Percentiles rank a stretch among this genome's conserved stretches.
Conservation (phyloP, 257 asterid genomes). For the Osmanthus fragrans region DNA sequence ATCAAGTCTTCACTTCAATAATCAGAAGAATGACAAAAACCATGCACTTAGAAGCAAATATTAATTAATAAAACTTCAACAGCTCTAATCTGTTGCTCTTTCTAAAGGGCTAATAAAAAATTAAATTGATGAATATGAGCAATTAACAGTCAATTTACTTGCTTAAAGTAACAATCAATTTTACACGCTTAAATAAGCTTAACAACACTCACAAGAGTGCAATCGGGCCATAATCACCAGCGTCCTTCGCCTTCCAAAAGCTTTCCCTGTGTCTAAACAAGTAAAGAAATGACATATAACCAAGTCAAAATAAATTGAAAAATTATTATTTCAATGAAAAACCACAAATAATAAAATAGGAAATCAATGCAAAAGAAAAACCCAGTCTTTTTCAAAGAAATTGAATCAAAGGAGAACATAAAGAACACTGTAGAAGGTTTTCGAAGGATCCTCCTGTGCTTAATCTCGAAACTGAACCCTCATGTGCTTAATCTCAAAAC, state of each 20-base stretch:
- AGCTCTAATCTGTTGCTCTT: background rate
- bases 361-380: slow-evolving; percentile 12
- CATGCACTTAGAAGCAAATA: background rate
- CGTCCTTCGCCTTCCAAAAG: slow-evolving; percentile 75
- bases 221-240: slow-evolving; percentile 60
- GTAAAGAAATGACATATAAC: background rate
- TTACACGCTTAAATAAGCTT: slow-evolving; percentile 61
- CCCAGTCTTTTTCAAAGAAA: slow-evolving; percentile 46
- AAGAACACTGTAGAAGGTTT: slow-evolving; percentile 51
- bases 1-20: background rate
- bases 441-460: slow-evolving; percentile 36
- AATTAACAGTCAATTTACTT: background rate
- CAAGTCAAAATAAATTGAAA: background rate
- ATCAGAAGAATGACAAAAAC: background rate
- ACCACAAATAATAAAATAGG: background rate
- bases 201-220: slow-evolving; percentile 73
- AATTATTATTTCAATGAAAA: background rate
- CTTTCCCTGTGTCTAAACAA: slow-evolving; percentile 54
- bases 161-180: too few species aligned
- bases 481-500: slow-evolving; percentile 25
- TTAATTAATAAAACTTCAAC: background rate
- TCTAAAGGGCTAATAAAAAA: background rate
- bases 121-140: background rate
- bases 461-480: slow-evolving; percentile 20
- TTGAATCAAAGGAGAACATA: slow-evolving; percentile 68